Evolutionary conservation across 768 basidiomycete genomes (phyloP).

Genomic region (Galerina marginata): DNA sequence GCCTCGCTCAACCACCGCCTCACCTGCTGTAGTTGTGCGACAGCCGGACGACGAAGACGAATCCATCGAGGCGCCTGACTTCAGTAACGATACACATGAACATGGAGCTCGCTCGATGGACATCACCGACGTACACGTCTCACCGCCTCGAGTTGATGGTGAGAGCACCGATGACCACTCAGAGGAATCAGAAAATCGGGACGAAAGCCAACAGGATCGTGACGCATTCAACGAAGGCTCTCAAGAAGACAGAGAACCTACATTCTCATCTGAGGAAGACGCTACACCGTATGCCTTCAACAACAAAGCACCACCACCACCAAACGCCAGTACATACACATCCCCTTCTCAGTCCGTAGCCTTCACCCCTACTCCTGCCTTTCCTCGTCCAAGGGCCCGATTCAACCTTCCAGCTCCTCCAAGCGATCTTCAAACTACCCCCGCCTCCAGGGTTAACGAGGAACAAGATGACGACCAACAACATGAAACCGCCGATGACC

Average conservation of each 20-base stretch:
- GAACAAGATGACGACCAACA: constrained; percentile 19
- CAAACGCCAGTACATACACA: constrained; percentile 48
- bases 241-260: constrained; percentile 53
- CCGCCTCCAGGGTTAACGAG: constrained; percentile 28
- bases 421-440: constrained; percentile 44
- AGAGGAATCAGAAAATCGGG: constrained; percentile 26
- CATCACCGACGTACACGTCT: constrained; percentile 56
- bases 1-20: constrained; percentile 54
- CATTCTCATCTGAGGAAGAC: constrained; percentile 74
- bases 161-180: constrained; percentile 20
- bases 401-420: constrained; percentile 58
- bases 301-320: constrained; percentile 26
- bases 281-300: constrained; percentile 38
- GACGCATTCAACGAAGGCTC: constrained; percentile 24
- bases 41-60: constrained; percentile 29
- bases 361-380: constrained; percentile 75
- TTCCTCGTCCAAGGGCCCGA: constrained; percentile 64
- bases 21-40: constrained; percentile 46
- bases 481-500: constrained; percentile 43
- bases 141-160: constrained; percentile 41
- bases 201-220: constrained; percentile 22
- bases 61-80: constrained; percentile 26
- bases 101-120: constrained; percentile 52
- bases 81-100: constrained; percentile 37
- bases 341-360: constrained; percentile 61